phyloP scores from a whole-genome alignment of 169 alveolate genomes.

The Plasmodium chabaudi region DNA sequence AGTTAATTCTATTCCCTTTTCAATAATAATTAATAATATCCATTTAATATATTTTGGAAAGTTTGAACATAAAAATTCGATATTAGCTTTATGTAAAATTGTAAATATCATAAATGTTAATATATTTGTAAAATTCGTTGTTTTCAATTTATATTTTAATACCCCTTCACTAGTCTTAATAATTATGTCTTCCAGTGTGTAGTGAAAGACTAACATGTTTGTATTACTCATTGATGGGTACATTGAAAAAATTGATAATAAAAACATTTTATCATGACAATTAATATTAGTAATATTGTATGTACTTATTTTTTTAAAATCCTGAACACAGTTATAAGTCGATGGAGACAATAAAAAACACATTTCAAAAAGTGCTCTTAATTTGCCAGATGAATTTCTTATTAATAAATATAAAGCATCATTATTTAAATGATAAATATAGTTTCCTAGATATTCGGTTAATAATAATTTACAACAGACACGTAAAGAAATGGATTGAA shows the following conservation, averaged over 20 bases:
- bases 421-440: conserved; percentile 4
- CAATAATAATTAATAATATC: conserved; percentile 80
- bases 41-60: conserved; percentile 81
- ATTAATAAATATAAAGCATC: conserved; percentile 47
- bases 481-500: conserved; percentile 80
- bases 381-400: conserved; percentile 50
- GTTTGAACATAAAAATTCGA: conserved; percentile 66
- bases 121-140: conserved; percentile 76
- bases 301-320: conserved; percentile 78
- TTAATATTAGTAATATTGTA: conserved; percentile 62
- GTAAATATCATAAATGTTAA: conserved; percentile 79
- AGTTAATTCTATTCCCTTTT: conserved; percentile 75
- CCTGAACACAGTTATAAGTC: conserved; percentile 47
- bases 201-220: conserved; percentile 78
- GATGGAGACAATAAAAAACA: conserved; percentile 80
- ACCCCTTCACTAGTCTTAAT: conserved; percentile 79
- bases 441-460: conserved; percentile 58
- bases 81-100: conserved; percentile 78
- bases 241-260: conserved; percentile 77
- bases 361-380: conserved; percentile 80
- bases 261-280: conserved; percentile 78
- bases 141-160: conserved; percentile 74
- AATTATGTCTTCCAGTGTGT: conserved; percentile 80
- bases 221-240: conserved; percentile 81
- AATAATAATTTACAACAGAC: conserved; percentile 76